These are phyloP conservation scores for Ceratorhiza oryzae-sativae DNA, from an alignment of 1,284 basidiomycete species.

Conservation along the genomic window DNA sequence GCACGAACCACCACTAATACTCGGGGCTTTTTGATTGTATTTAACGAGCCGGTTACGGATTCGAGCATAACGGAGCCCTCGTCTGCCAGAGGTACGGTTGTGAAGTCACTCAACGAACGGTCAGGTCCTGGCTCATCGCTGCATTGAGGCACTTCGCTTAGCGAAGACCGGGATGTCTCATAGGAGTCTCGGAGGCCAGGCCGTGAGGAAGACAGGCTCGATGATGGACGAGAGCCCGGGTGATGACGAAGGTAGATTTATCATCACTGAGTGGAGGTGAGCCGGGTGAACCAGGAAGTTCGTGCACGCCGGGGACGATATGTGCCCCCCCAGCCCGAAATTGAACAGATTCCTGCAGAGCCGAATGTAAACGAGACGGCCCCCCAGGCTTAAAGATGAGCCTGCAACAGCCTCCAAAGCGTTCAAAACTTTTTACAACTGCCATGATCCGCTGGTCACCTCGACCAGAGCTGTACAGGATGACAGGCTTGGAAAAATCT, in stretches of 20 bases:
- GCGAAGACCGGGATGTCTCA: not conserved
- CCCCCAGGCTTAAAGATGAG: constrained; percentile 90
- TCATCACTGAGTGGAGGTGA: constrained; percentile 20
- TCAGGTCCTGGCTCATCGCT: constrained; percentile 25
- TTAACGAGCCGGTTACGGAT: constrained; percentile 48
- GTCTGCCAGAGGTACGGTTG: constrained; percentile 55
- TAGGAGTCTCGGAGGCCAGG: not conserved
- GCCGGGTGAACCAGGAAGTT: constrained; percentile 43
- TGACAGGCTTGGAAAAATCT: constrained; percentile 69
- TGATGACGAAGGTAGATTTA: constrained; percentile 37
- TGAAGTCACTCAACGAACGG: constrained; percentile 45
- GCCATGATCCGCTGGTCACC: constrained; percentile 70
- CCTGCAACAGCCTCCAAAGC: constrained; percentile 85
- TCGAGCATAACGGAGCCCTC: constrained; percentile 56
- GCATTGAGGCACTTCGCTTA: not conserved
- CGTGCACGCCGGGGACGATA: constrained; percentile 50
- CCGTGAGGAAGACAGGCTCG: not conserved
- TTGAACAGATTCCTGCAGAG: constrained; percentile 76
- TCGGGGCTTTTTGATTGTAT: constrained; percentile 24
- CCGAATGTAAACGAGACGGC: constrained; percentile 73
- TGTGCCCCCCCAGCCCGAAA: constrained; percentile 53
- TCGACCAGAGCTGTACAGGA: constrained; percentile 75
- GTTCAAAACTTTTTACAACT: constrained; percentile 72
- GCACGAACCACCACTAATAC: constrained; percentile 48
- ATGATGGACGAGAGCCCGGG: not conserved